Percentiles rank a stretch among this genome's conserved stretches.
Evolutionary conservation across 2,329 filamentous ascomycete species (phyloP).

Genomic region (Fusarium paranaense): DNA sequence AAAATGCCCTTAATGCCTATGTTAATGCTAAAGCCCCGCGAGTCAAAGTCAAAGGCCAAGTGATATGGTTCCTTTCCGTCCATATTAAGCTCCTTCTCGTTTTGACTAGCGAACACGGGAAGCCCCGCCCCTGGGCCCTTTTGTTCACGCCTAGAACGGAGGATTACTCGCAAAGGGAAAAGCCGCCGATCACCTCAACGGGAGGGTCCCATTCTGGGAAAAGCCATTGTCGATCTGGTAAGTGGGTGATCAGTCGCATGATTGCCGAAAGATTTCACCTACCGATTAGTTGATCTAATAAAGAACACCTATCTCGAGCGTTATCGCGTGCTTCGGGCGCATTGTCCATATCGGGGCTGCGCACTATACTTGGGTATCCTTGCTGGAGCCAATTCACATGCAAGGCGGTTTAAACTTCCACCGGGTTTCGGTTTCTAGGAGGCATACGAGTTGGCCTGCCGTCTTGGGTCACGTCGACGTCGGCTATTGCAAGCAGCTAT

Average conservation of each 20-base stretch:
- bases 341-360: background rate
- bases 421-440: background rate
- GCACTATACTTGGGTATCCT: background rate
- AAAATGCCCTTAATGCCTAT: background rate
- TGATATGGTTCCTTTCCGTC: conserved; percentile 9
- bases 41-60: background rate
- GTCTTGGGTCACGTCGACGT: background rate
- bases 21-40: background rate
- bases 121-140: background rate
- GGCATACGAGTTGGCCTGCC: background rate
- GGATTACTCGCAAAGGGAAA: background rate
- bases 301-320: background rate
- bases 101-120: conserved; percentile 5
- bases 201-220: background rate
- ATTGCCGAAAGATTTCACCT: conserved; percentile 5
- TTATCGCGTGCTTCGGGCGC: conserved; percentile 4
- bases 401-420: background rate
- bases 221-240: background rate
- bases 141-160: background rate
- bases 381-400: background rate
- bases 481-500: background rate
- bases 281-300: background rate
- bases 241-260: background rate
- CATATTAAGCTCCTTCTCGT: conserved; percentile 4
- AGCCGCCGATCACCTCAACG: conserved; percentile 2